These are phyloP conservation scores for Termitomyces sp. DNA, from an alignment of 768 basidiomycete genomes.

Conservation along the genomic window DNA sequence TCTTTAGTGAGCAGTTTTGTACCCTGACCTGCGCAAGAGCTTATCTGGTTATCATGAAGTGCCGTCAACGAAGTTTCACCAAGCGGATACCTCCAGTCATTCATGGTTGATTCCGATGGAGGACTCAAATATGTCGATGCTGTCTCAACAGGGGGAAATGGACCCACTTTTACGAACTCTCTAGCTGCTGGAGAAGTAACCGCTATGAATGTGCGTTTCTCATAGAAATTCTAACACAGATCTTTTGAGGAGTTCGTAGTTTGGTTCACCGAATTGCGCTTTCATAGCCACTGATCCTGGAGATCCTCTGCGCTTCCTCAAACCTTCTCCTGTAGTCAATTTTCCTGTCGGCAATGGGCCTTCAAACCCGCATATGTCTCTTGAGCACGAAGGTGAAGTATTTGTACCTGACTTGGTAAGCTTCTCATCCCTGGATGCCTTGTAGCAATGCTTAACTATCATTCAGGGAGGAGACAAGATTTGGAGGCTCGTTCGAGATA, in stretches of 20 bases:
- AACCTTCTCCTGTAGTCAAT: slow-evolving; percentile 31
- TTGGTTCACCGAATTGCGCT: slow-evolving; percentile 29
- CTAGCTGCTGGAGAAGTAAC: slow-evolving; percentile 52
- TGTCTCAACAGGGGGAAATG: slow-evolving; percentile 39
- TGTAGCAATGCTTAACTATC: neutral
- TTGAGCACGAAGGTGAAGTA: slow-evolving; percentile 49
- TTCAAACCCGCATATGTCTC: slow-evolving; percentile 65
- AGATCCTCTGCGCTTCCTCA: slow-evolving; percentile 30
- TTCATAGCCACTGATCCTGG: slow-evolving; percentile 31
- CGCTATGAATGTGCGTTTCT: slow-evolving; percentile 41
- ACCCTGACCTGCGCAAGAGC: neutral
- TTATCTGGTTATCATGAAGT: slow-evolving; percentile 22
- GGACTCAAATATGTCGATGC: slow-evolving; percentile 35
- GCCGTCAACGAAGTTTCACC: slow-evolving; percentile 45
- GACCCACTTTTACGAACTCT: slow-evolving; percentile 44
- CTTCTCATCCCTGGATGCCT: neutral
- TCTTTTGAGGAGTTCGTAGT: slow-evolving; percentile 15
- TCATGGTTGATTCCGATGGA: slow-evolving; percentile 37
- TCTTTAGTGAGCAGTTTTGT: slow-evolving; percentile 43
- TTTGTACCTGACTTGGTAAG: slow-evolving; percentile 62
- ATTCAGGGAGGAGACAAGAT: slow-evolving; percentile 60
- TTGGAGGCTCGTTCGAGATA: slow-evolving; percentile 52
- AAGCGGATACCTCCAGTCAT: slow-evolving; percentile 45
- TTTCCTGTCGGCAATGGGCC: slow-evolving; percentile 40
- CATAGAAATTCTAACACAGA: neutral